Conservation (phyloP, 169 alveolate species). For the Plasmodium knowlesi region DNA sequence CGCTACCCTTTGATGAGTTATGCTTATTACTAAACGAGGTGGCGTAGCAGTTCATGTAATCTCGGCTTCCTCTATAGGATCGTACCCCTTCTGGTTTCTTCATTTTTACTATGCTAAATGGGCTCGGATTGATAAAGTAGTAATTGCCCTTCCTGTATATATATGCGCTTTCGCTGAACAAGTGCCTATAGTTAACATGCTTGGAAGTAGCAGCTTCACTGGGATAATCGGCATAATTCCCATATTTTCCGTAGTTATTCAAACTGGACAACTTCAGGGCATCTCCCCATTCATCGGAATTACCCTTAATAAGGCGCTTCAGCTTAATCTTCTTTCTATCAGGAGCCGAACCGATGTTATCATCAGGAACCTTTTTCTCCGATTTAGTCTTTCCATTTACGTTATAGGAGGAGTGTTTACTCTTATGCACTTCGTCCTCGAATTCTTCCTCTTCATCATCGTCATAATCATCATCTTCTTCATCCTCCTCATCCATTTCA, state of each 20-base stretch:
- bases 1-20: not conserved
- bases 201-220: not conserved
- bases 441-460: not conserved
- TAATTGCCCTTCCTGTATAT: slow-evolving; percentile 21
- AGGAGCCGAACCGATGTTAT: not conserved
- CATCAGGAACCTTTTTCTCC: not conserved
- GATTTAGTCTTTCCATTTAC: not conserved
- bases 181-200: not conserved
- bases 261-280: not conserved
- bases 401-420: not conserved
- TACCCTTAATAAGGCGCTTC: not conserved
- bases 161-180: slow-evolving; percentile 3
- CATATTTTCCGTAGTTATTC: not conserved
- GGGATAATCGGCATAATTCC: not conserved
- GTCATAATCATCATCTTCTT: not conserved
- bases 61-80: not conserved
- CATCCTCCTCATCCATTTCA: not conserved
- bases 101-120: slow-evolving; percentile 30
- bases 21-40: not conserved
- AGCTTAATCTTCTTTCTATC: not conserved
- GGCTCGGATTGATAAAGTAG: slow-evolving; percentile 39
- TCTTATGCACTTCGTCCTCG: not conserved
- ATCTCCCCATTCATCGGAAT: not conserved
- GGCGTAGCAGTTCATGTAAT: slow-evolving; percentile 16
- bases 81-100: not conserved